These are phyloP conservation scores for Pistacia vera DNA, from an alignment of 345 rosid genomes.

Conservation along the genomic window DNA sequence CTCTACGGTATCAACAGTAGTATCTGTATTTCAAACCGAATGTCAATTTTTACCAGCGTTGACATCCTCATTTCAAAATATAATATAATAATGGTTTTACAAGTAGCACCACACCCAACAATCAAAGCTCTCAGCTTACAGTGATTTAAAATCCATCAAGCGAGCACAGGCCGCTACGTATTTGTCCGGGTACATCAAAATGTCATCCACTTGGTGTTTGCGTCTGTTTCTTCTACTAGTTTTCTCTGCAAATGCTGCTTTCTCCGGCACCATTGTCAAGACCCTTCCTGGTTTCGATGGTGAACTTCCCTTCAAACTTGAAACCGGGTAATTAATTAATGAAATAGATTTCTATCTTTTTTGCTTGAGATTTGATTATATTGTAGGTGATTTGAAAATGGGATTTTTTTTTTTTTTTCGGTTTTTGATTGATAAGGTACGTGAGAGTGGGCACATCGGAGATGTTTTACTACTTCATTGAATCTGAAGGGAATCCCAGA, in stretches of 20 bases:
- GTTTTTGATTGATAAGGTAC: conserved; percentile 24
- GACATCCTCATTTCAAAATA: no score
- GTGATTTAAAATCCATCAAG: no score
- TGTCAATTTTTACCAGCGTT: no score
- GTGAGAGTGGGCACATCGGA: conserved; percentile 27
- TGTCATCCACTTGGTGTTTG: not conserved
- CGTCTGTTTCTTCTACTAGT: conserved; percentile 15
- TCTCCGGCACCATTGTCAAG: conserved; percentile 27
- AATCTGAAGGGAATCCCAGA: conserved; percentile 31
- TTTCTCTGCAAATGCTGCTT: conserved; percentile 4
- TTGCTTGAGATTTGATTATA: not conserved
- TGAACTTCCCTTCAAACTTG: conserved; percentile 39
- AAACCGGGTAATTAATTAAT: conserved; percentile 38
- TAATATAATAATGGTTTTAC: no score
- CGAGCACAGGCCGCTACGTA: no score
- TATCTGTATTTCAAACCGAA: no score
- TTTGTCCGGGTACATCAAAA: no score
- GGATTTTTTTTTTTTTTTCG: not conserved
- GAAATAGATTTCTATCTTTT: not conserved
- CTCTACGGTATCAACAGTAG: no score
- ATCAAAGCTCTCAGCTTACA: no score
- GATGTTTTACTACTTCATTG: conserved; percentile 21
- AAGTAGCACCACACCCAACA: no score
- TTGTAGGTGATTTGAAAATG: not conserved
- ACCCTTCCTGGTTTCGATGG: conserved; percentile 38